phyloP scores from a whole-genome alignment of 148 eudicot species.

The Polygonum maritimum region DNA sequence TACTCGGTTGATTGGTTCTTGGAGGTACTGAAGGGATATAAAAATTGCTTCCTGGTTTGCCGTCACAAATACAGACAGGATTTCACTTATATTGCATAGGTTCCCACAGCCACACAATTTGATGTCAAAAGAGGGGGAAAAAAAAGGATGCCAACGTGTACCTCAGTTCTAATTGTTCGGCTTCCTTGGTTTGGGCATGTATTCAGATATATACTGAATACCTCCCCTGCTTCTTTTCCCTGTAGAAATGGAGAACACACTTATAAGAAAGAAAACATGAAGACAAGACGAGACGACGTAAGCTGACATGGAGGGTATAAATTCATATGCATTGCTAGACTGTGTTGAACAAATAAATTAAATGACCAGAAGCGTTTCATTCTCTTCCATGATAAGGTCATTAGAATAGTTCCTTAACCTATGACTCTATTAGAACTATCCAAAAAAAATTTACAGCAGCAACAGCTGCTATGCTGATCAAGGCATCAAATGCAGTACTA shows the following conservation, averaged over 20 bases:
- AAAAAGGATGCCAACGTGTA: slow-evolving; percentile 15
- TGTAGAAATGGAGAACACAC: slow-evolving; percentile 34
- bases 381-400: background rate
- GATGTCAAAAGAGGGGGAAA: background rate
- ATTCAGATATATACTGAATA: slow-evolving; percentile 71
- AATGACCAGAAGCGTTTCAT: background rate
- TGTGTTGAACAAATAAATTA: background rate
- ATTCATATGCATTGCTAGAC: background rate
- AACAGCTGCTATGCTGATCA: background rate
- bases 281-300: no score
- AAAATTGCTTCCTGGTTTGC: slow-evolving; percentile 79
- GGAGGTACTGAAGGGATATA: slow-evolving; percentile 87
- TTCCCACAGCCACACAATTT: background rate
- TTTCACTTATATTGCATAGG: background rate
- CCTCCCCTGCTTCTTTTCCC: slow-evolving; percentile 54
- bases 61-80: background rate
- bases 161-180: slow-evolving; percentile 96
- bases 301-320: background rate
- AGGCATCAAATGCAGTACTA: background rate
- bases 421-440: background rate
- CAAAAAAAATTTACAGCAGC: background rate
- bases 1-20: slow-evolving; percentile 71
- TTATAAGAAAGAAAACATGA: background rate
- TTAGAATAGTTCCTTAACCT: background rate
- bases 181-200: slow-evolving; percentile 94